phyloP scores from a whole-genome alignment of 768 basidiomycete species.

The Kwoniella botswanensis region DNA sequence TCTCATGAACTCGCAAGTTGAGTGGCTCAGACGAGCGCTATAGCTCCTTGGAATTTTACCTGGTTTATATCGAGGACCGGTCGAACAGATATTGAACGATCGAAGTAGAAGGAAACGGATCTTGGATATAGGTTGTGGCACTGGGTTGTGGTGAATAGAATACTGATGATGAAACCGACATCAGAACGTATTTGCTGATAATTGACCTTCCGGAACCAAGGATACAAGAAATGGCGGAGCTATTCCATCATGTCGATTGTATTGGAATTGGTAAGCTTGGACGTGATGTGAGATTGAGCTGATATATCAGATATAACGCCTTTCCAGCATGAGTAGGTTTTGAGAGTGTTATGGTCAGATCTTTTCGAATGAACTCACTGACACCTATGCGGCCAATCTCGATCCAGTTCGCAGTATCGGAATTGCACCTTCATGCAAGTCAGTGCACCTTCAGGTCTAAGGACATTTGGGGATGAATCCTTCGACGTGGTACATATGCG shows the following conservation, averaged over 20 bases:
- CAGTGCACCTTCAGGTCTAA: constrained; percentile 5
- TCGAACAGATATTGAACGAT: constrained; percentile 20
- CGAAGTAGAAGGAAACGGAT: constrained; percentile 3
- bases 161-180: neutral
- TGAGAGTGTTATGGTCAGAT: too few relatives aligned
- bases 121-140: constrained; percentile 32
- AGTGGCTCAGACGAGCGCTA: neutral
- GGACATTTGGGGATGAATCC: constrained; percentile 16
- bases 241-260: constrained; percentile 26
- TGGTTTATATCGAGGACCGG: constrained; percentile 30
- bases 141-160: constrained; percentile 13
- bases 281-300: neutral
- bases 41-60: constrained; percentile 19
- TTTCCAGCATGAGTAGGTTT: constrained; percentile 27
- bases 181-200: neutral
- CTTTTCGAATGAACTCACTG: too few relatives aligned
- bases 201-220: constrained; percentile 1
- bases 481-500: constrained; percentile 28
- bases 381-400: too few relatives aligned
- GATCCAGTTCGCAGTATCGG: constrained; percentile 11
- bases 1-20: neutral
- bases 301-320: constrained; percentile 19
- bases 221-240: constrained; percentile 29
- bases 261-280: constrained; percentile 24
- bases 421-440: constrained; percentile 30